Evolutionary conservation across 176 grass and related monocot genomes (phyloP), one percentile per base, ranked within the genome.

Genomic region (Oryza nivara): DNA sequence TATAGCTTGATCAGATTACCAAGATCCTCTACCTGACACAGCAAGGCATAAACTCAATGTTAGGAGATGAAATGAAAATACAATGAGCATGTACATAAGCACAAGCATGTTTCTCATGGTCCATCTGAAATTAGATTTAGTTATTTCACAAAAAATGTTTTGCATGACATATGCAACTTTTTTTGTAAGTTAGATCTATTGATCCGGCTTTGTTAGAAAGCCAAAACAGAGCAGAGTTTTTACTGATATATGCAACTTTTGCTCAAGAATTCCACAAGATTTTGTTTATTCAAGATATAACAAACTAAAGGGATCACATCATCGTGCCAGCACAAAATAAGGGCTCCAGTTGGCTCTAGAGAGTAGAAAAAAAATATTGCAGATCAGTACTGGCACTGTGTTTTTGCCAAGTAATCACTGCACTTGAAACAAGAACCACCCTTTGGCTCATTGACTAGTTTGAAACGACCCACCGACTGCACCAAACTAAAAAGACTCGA

Each of bases 1-100:
- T 97, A 94, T 52, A 92, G 49, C 81, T 83, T 85, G 69, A 94
- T 94, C 67, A 97, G 83, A 78, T 94, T 94, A n/a, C 86, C 92
- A 67, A 94, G 88, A 82, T 97, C 95, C 2, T 76, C 86, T 46
- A 94, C 92, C 90, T 94, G 80, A 65, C 32, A 67, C 32, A 67
- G 70, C 28, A 80, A 86, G 13, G 45, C 7, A 82, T 2, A 70
- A 47, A 87, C 5, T 47, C 73, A 4, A 16, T 9, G 46, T 64
- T 48, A 76, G 72, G 25, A 82, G 63, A 12, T 35, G 8, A 58
- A 26, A 19, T 14, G 25, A 45, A 6, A 81, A 26, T 26, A 48
- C 35, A 56, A 58, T 7, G 46, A 76, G 41, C 19, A 72, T 22
- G 16, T 32, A 34, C 7, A 34, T 16, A 40, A 56, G 11, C 28